A percentile compares a stretch with the other conserved stretches of the same genome.
Evolutionary conservation across 441 rosid species (phyloP).

Genomic region (Rhodomyrtus psidioides): DNA sequence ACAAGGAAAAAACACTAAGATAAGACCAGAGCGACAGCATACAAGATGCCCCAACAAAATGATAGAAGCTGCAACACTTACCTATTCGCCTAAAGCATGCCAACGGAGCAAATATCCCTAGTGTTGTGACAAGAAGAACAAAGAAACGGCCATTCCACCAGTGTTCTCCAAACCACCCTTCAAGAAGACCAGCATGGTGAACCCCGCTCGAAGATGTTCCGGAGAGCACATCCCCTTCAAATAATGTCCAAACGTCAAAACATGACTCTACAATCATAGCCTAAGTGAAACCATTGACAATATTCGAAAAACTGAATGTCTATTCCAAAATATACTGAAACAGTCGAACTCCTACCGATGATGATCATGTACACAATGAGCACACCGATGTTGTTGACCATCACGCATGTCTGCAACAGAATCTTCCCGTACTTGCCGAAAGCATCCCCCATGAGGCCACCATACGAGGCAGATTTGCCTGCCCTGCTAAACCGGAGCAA

Average conservation of each 20-base stretch:
- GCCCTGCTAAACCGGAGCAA: constrained; percentile 85
- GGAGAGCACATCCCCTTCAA: constrained; percentile 88
- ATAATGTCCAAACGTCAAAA: constrained; percentile 2
- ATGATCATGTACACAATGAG: constrained; percentile 98
- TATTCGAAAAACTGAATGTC: neutral
- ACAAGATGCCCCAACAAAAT: neutral
- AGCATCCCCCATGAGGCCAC: constrained; percentile 91
- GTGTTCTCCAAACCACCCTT: constrained; percentile 97
- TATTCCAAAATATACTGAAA: neutral
- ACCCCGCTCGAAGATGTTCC: constrained; percentile 74
- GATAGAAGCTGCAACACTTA: constrained; percentile 14
- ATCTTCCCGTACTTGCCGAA: constrained; percentile 77
- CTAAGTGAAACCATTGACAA: neutral
- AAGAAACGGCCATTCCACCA: constrained; percentile 87
- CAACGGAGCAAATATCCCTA: constrained; percentile 72
- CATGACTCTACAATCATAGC: neutral
- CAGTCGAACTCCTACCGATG: constrained; percentile 47
- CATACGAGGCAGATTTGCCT: constrained; percentile 61
- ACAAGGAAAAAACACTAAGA: neutral
- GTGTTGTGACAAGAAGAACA: constrained; percentile 65
- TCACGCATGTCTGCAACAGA: constrained; percentile 62
- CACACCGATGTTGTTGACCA: constrained; percentile 86
- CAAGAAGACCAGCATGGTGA: constrained; percentile 89
- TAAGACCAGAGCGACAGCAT: neutral
- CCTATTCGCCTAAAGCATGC: constrained; percentile 93